Base-by-base conservation (phyloP, 1,139 yeast genomes). In the Sugiyamaella novakii region DNA sequence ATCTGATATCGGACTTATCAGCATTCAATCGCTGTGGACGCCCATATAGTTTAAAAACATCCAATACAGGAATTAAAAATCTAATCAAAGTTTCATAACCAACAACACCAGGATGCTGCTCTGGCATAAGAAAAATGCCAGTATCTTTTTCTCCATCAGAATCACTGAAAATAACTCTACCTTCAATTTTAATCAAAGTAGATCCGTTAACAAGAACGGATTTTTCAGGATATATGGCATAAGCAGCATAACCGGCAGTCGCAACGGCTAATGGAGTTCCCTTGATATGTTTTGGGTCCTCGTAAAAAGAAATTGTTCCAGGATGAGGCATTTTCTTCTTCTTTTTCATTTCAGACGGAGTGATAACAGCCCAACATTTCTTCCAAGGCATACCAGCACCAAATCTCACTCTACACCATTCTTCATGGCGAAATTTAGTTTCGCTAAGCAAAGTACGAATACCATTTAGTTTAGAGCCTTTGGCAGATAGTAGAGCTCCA, bases 381-480 rank as follows among this genome's bases (percentile, higher is more conserved):
- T 85, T 87, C 97, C 98, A 92, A 1, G 97, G 96, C 95, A 88
- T 88, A 29, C 98, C 98, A 14, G 94, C 80, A 12, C 98, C 98
- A 67, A 91, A 91, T 57, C 98, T 76, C 21, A 92, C 95, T 67
- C 91, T 80, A 31, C 87, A 89, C 97, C 96, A 91, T 62, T 91
- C 96, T 66, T 88, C 96, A 63, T 88, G 95, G 53, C 80, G 82
- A 63, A 83, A 87, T 61, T 92, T 80, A 25, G 92, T 85, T 59
- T 87, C 96, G 1, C 95, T 84, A 53, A 92, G 73, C 34, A 92
- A 76, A 7, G 94, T 85, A 51, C 87, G 78, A 53, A 92, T 89
- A 64, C 94, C 98, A 46, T 92, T 84, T 54, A 92, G 73, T 54
- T 87, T 72, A 4, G 95, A 78, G 15, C 98, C 98, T 64, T 95